Percentiles rank a stretch among this genome's conserved stretches.
These are phyloP conservation scores for Monascus ruber DNA, from an alignment of 2,329 filamentous ascomycete species.

Conservation along the genomic window DNA sequence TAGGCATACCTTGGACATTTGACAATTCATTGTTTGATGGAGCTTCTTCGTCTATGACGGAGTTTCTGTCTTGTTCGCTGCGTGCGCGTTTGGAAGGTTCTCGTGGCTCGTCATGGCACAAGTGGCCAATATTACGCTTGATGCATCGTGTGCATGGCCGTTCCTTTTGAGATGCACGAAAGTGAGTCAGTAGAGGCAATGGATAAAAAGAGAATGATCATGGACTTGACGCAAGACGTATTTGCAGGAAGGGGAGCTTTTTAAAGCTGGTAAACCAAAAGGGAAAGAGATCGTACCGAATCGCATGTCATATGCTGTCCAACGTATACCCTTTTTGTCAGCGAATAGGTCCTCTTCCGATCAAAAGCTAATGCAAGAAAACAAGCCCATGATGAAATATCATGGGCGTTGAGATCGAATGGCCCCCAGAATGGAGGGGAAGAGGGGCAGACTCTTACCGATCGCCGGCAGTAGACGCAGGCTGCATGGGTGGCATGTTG, in stretches of 20 bases:
- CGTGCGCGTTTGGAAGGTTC: slow-evolving; percentile 77
- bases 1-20: slow-evolving; percentile 37
- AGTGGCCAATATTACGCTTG: slow-evolving; percentile 95
- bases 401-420: background rate
- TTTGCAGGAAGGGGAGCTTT: slow-evolving; percentile 5
- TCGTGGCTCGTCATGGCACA: slow-evolving; percentile 95
- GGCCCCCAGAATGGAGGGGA: too few species aligned
- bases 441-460: slow-evolving; percentile 49
- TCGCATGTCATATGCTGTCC: slow-evolving; percentile 84
- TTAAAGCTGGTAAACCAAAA: slow-evolving; percentile 7
- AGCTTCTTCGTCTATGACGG: slow-evolving; percentile 50
- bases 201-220: too few species aligned
- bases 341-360: slow-evolving; percentile 14
- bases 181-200: too few species aligned
- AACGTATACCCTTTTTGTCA: slow-evolving; percentile 34
- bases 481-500: slow-evolving; percentile 42
- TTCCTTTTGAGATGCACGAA: slow-evolving; percentile 45
- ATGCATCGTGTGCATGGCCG: slow-evolving; percentile 95
- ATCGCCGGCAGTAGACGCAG: slow-evolving; percentile 81
- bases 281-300: slow-evolving; percentile 51
- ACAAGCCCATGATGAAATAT: slow-evolving; percentile 1
- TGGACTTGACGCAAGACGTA: too few species aligned
- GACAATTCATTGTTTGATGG: slow-evolving; percentile 33
- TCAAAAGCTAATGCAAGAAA: background rate
- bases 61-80: slow-evolving; percentile 43